Evolutionary conservation across 2,329 filamentous ascomycete genomes (phyloP), one percentile per base, ranked within the genome.

Genomic region (Fusarium sp.): DNA sequence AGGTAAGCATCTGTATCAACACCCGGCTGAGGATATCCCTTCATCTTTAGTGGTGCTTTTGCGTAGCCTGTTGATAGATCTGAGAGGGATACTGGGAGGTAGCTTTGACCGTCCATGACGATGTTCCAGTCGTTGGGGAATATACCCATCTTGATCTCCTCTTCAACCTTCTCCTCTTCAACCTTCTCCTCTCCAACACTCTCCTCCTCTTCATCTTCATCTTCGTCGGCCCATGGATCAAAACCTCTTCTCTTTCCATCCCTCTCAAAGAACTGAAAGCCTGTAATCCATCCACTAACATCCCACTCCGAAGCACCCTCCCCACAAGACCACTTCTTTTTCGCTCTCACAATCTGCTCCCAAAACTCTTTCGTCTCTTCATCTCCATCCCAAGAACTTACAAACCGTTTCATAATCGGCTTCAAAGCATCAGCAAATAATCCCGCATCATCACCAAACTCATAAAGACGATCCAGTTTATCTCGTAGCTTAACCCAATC

Each of bases 261-360:
- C 1, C 69, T 73, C 18, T 76, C 70, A 82, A 84, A 87, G 67
- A 82, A 83, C 68, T 82, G 77, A 64, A 87, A 86, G 0, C 81
- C 83, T 1, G 82, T 83, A 55, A 86, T 80, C 85, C 84, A 87
- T 8, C 86, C 85, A 0, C 80, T 82, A 4, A 85, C 63, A 49
- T 77, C 76, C 69, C 74, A 82, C 70, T 79, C 81, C 68, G 50
- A 76, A 27, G 71, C 74, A 4, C 73, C 79, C 42, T 60, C 73
- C n/a, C 74, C 74, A 45, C 70, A 80, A n/a, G 62, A 71, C 50
- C 63, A 78, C 58, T 65, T 71, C 47, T 77, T 79, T 46, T 79
- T 74, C 0, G 77, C 78, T 9, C 79, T 75, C 4, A 83, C 82
- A 51, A 83, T 83, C 63, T 79, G 75, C 29, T 72, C 75, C 84